These are phyloP conservation scores for Ministeria vibrans DNA, from an alignment of 78 protist species.

Conservation along the genomic window DNA sequence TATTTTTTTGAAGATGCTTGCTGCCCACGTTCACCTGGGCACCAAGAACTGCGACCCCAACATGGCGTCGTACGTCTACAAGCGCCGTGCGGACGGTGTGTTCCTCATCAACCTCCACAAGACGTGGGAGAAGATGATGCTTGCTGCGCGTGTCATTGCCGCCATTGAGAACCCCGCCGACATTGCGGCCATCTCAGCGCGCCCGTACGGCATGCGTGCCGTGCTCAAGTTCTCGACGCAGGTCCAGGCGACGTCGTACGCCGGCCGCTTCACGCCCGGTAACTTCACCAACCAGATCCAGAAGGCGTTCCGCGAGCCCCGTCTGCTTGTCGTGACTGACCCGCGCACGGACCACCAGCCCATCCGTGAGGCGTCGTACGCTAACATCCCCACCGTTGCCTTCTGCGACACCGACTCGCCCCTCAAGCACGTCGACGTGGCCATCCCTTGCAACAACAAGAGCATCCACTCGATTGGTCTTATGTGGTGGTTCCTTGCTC, in stretches of 20 bases:
- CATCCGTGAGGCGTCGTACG: slow-evolving; percentile 91
- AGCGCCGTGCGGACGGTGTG: slow-evolving; percentile 85
- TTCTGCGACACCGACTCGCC: slow-evolving; percentile 96
- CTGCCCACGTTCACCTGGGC: slow-evolving; percentile 84
- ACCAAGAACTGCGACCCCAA: slow-evolving; percentile 71
- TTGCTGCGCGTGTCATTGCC: slow-evolving; percentile 98
- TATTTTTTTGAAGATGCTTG: background rate
- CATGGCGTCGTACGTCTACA: slow-evolving; percentile 87
- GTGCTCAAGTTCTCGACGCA: slow-evolving; percentile 96
- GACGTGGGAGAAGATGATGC: slow-evolving; percentile 98
- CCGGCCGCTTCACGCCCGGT: slow-evolving; percentile 99
- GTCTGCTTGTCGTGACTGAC: slow-evolving; percentile 96
- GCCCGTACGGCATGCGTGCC: slow-evolving; percentile 95
- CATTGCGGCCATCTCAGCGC: slow-evolving; percentile 78
- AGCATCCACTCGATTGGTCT: slow-evolving; percentile 84
- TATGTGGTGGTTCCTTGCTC: slow-evolving; percentile 97
- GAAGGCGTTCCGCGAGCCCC: slow-evolving; percentile 95
- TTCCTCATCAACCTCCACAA: slow-evolving; percentile 94
- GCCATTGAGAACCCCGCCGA: slow-evolving; percentile 98
- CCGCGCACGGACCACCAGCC: slow-evolving; percentile 96
- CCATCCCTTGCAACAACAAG: slow-evolving; percentile 99
- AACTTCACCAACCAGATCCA: slow-evolving; percentile 99
- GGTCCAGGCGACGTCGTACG: slow-evolving; percentile 86
- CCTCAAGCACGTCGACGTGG: slow-evolving; percentile 88
- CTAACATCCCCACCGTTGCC: slow-evolving; percentile 97